Conservation (phyloP, 768 basidiomycete genomes). For the Nidula microcarpa region DNA sequence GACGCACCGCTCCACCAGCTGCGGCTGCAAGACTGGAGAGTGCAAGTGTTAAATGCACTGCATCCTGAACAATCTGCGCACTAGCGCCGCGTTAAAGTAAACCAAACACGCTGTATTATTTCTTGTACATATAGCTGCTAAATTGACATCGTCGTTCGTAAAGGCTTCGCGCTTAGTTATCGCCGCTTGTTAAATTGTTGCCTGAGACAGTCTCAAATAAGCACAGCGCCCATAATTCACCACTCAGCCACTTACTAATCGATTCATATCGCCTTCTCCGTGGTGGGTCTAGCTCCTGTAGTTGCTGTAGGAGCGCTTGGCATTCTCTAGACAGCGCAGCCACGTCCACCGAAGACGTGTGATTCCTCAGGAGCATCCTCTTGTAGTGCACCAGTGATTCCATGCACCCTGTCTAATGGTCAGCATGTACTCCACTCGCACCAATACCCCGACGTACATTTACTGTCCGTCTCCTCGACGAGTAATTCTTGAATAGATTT, state of each 20-base stretch:
- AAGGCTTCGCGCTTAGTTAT: no score
- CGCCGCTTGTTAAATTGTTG: no score
- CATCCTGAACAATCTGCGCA: background rate
- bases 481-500: conserved; percentile 76
- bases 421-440: background rate
- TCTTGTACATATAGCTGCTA: background rate
- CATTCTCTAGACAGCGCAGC: conserved; percentile 40
- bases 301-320: conserved; percentile 45
- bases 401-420: conserved; percentile 74
- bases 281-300: conserved; percentile 62
- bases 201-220: no score
- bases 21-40: conserved; percentile 55
- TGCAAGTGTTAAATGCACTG: conserved; percentile 56
- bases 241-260: conserved; percentile 37
- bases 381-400: conserved; percentile 88
- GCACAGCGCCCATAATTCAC: no score
- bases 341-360: conserved; percentile 28
- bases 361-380: conserved; percentile 54
- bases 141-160: no score
- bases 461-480: conserved; percentile 87
- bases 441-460: conserved; percentile 52
- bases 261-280: conserved; percentile 69
- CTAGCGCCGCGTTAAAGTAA: background rate
- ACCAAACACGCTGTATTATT: background rate
- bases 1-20: conserved; percentile 30